Evolutionary conservation across 768 basidiomycete genomes (phyloP), one percentile per base, ranked within the genome.

Genomic region (Suillus ampliporus): DNA sequence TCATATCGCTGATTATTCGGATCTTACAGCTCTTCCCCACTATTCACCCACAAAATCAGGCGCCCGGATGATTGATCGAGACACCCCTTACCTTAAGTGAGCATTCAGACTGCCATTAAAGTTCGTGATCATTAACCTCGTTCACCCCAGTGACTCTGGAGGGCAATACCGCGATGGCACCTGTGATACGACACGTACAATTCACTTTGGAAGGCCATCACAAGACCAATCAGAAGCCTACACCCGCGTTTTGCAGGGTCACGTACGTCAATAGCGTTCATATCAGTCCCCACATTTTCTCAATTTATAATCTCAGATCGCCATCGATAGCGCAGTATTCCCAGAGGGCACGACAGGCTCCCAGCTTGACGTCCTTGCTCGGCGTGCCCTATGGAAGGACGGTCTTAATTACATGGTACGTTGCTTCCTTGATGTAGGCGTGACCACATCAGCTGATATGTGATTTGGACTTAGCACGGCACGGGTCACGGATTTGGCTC

Each of bases 191-290:
- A 91, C 90, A 15, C 85, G 91, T 54, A 93, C 92, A 1, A 77
- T 94, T 34, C 92, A 94, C 78, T 93, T 96, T 71, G 94, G 95
- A 46, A 84, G 88, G n/a, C 92, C 92, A 8, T 87, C 89, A n/a
- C 64, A 81, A n/a, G 90, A 94, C 65, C 89, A 94, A 73, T 89
- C 87, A 72, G 91, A 95, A 67, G 95, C 97, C 1, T 99, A 89
- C 76, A 99, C 97, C 35, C 84, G 95, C 51, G 97, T 99, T 47
- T 74, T 99, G 61, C 97, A 99, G 77, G 97, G 96, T 9, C 97
- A 99, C 79, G 93, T 94, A 80, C 70, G 92, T 84, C 62, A 63
- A 68, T 43, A 61, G 53, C 64, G 43, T 63, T 70, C 64, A 64
- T 70, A 63, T 68, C 58, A 66, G 9, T 26, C 43, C 60, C 64